These are phyloP conservation scores for Calonectria naviculata DNA, from an alignment of 2,329 filamentous ascomycete genomes.

Conservation along the genomic window DNA sequence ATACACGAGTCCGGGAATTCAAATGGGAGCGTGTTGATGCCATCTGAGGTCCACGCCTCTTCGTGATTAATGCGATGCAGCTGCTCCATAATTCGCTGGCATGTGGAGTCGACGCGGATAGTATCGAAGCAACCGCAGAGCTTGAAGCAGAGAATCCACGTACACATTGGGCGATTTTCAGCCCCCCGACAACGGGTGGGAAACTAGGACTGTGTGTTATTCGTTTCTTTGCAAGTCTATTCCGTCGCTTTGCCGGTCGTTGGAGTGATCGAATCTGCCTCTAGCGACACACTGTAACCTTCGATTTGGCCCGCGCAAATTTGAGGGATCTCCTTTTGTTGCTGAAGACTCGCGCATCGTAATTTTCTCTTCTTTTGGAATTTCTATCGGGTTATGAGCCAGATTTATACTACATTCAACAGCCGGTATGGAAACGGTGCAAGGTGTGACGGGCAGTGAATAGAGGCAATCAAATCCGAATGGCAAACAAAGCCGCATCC, in stretches of 20 bases:
- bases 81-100: conserved; percentile 36
- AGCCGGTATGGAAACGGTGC: neutral
- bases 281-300: neutral
- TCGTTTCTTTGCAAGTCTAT: neutral
- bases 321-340: too few species aligned
- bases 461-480: neutral
- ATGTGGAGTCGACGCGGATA: conserved; percentile 36
- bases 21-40: conserved; percentile 39
- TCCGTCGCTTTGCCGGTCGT: neutral
- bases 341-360: neutral
- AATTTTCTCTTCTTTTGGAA: neutral
- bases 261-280: neutral
- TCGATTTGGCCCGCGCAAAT: neutral
- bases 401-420: neutral
- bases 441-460: neutral
- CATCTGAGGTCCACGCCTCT: conserved; percentile 37
- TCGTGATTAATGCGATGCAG: conserved; percentile 42
- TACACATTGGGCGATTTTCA: conserved; percentile 38
- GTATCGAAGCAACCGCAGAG: conserved; percentile 41
- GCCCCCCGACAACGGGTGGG: neutral
- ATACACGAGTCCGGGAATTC: conserved; percentile 34
- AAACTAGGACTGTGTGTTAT: neutral
- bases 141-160: conserved; percentile 40
- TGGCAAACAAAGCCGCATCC: neutral
- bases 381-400: too few species aligned